phyloP scores from a whole-genome alignment of 306 rosid species.

The Pterocarpus macrocarpus region DNA sequence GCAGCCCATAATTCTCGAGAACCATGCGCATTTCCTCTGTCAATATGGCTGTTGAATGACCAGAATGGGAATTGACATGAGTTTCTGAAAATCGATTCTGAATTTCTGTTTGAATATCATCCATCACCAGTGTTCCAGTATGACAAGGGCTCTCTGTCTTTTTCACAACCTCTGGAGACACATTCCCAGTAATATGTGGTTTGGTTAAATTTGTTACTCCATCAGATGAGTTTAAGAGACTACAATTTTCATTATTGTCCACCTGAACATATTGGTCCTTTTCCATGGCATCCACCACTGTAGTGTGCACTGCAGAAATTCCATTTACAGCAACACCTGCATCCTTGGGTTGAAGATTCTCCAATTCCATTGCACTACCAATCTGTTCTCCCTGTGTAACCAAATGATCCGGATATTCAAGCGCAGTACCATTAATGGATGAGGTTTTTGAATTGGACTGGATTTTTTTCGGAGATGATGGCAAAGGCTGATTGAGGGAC shows the following conservation, averaged over 20 bases:
- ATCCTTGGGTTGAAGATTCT: constrained; percentile 43
- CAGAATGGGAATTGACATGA: constrained; percentile 36
- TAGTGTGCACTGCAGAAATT: constrained; percentile 37
- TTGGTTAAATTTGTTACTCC: constrained; percentile 42
- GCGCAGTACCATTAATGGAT: constrained; percentile 49
- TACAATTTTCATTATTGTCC: constrained; percentile 42
- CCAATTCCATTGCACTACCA: constrained; percentile 34
- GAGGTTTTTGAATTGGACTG: constrained; percentile 45
- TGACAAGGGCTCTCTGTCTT: constrained; percentile 35
- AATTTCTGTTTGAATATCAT: constrained; percentile 40
- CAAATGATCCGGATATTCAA: constrained; percentile 41
- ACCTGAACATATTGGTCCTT: constrained; percentile 44
- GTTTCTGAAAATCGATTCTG: constrained; percentile 50
- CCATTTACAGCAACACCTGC: constrained; percentile 43
- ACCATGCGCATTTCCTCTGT: constrained; percentile 64
- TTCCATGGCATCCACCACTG: constrained; percentile 40
- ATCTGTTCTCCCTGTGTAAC: constrained; percentile 41
- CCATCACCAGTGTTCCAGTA: constrained; percentile 41
- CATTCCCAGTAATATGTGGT: constrained; percentile 46
- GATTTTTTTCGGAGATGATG: constrained; percentile 45
- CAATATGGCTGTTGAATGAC: constrained; percentile 52
- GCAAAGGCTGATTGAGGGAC: constrained; percentile 49
- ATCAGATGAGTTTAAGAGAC: constrained; percentile 27
- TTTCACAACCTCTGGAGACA: constrained; percentile 40
- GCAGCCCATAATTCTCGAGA: constrained; percentile 65